Percentiles rank a stretch among this genome's conserved stretches.
Evolutionary conservation across 169 alveolate genomes (phyloP).

Genomic region (Eimeria maxima): DNA sequence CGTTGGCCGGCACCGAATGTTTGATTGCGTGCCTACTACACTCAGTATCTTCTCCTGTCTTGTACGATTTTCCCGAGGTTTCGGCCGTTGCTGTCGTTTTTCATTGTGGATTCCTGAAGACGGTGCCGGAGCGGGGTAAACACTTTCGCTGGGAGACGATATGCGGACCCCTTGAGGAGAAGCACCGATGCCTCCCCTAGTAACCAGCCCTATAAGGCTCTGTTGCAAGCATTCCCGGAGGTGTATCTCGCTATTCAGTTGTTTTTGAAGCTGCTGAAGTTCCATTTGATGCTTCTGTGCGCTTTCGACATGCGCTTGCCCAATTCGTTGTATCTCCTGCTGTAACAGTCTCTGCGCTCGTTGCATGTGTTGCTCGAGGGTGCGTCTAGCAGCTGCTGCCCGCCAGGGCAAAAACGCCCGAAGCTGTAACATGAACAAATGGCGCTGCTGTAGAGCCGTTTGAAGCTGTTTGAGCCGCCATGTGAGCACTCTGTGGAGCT

Average conservation of each 20-base stretch:
- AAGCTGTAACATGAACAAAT: constrained; percentile 5
- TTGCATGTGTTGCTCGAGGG: constrained; percentile 10
- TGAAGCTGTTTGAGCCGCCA: constrained; percentile 44
- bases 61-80: not conserved
- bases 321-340: constrained; percentile 62
- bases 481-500: constrained; percentile 31
- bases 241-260: constrained; percentile 9
- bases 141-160: not conserved
- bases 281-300: constrained; percentile 43
- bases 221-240: constrained; percentile 68
- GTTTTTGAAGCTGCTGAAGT: constrained; percentile 14
- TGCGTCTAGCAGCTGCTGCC: constrained; percentile 65
- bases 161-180: not conserved
- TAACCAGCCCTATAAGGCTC: constrained; percentile 25
- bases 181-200: constrained; percentile 16
- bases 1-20: not conserved
- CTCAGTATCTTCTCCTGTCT: not conserved
- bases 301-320: constrained; percentile 33
- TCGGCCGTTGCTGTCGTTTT: constrained; percentile 15
- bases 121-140: not conserved
- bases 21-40: constrained; percentile 27
- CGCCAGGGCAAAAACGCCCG: constrained; percentile 49
- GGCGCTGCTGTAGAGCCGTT: constrained; percentile 6
- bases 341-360: constrained; percentile 40
- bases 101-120: not conserved